phyloP scores from a whole-genome alignment of 352 stramenopile species.

The Phytophthora kernoviae region DNA sequence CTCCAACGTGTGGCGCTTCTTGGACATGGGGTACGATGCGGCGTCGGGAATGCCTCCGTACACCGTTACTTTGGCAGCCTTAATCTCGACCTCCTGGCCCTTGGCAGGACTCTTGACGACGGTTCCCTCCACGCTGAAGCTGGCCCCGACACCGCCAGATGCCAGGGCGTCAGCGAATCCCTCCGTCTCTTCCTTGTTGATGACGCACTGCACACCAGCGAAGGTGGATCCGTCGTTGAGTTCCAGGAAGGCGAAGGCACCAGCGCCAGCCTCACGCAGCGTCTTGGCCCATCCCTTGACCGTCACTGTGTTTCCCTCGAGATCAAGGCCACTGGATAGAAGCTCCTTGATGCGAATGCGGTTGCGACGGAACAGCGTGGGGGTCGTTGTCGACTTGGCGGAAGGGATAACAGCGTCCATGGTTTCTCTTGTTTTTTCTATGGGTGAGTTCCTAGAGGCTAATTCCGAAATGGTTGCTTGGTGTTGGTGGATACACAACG shows the following conservation, averaged over 20 bases:
- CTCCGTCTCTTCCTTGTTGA: constrained; percentile 74
- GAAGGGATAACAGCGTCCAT: constrained; percentile 62
- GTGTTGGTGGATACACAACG: constrained; percentile 6
- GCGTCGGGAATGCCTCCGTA: constrained; percentile 87
- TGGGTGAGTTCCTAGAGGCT: constrained; percentile 10
- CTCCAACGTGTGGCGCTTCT: constrained; percentile 94
- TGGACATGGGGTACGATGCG: constrained; percentile 92
- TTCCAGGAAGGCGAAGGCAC: constrained; percentile 94
- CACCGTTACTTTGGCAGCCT: constrained; percentile 85
- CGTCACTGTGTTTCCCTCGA: constrained; percentile 87
- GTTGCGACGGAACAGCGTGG: constrained; percentile 81
- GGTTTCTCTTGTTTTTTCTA: constrained; percentile 7
- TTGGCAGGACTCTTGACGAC: constrained; percentile 90
- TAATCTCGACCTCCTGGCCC: constrained; percentile 93
- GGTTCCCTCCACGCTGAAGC: constrained; percentile 78
- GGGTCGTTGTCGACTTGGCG: constrained; percentile 44
- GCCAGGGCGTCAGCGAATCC: constrained; percentile 80
- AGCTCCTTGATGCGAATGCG: constrained; percentile 88
- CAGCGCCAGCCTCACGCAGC: constrained; percentile 87
- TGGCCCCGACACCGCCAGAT: constrained; percentile 87
- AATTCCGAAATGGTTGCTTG: constrained; percentile 33
- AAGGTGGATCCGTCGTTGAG: constrained; percentile 95
- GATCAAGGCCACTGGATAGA: constrained; percentile 52
- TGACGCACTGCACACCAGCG: constrained; percentile 87
- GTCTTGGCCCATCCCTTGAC: constrained; percentile 96